Evolutionary conservation across 495 filamentous ascomycete genomes (phyloP), one percentile per base, ranked within the genome.

Genomic region (Xylaria venustula): DNA sequence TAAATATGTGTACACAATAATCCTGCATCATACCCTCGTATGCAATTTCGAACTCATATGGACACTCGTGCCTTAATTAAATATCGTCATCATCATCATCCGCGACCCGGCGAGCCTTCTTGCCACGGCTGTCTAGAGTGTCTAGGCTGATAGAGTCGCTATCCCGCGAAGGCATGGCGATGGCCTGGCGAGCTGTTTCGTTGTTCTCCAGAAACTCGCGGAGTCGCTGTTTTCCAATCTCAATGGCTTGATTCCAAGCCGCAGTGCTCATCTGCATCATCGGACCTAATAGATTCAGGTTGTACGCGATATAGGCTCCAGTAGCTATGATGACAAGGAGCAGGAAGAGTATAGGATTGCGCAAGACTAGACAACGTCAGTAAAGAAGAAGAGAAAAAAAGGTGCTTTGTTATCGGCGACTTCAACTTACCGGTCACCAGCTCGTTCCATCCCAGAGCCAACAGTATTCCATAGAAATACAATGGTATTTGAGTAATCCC

Each of bases 361-460:
- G 89, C 28, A 98, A 80, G 3, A 98, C 94, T 96, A 42, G 23
- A 22, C 8, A 12, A 23, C 46, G 71, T 86, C 71, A 84, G 77
- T 50, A 63, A 44, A 19, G 9, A 23, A 7, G 40, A 53, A 40
- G 46, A 63, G 41, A 19, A 11, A 23, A 7, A 42, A 53, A 40
- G 46, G 45, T 15, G 57, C 32, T 34, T 40, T 12, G 45, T 60
- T 30, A 52, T 26, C 15, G 6, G 40, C 20, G 28, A 23, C 49
- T 46, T 2, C 26, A 30, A 71, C 90, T 80, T 81, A 95, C 92
- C 90, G 68, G 91, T 89, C 63, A 93, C 70, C 60, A 98, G 91
- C 75, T 98, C 94, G 73, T 98, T 98, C 94, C 94, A 98, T 23
- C 94, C 94, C 41, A 98, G 79, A 28, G 91, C 91, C 59, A 98